Base-by-base conservation (phyloP, 1,139 yeast genomes). In the Hansenula sp. region DNA sequence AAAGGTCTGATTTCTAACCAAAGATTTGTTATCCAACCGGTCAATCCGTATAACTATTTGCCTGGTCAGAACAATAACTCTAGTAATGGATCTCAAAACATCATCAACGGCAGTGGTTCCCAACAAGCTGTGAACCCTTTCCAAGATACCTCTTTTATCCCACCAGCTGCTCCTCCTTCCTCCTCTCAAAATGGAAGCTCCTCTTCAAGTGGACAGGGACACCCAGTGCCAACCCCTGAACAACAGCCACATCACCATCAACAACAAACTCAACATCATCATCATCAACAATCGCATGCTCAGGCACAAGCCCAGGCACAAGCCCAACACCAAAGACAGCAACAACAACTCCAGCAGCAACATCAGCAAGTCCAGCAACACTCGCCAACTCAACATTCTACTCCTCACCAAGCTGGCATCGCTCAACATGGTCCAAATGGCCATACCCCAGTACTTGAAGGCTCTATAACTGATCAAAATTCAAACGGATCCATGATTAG, bases 21-120 rank as follows among this genome's bases (percentile, higher is more conserved):
- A 37, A 53, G 55, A 41, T 55, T 54, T 33, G 47, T 54, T 8
- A 44, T 55, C 29, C 59, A 57, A 16, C 57, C 60, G 2, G 50
- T 51, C 19, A 52, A 50, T 21, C 52, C 52, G 0, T 53, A 49
- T 44, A 28, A 28, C 18, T 28, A 12, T n/a, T 11, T 28, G 15
- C n/a, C 12, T 3, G 19, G 13, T 13, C 38, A 28, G 28, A 33
- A 21, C 10, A 15, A 15, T 11, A 7, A 19, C 15, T 13, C 5
- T n/a, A 27, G 15, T 24, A 24, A 4, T 24, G 29, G 36, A 11
- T 15, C 9, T 35, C 30, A 25, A 25, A 5, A 21, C 31, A 12
- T 24, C 7, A 28, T 28, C 8, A 36, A n/a, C 13, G 25, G 19
- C 4, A 16, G n/a, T 11, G 6, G 32, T 4, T 17, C 38, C 5